A percentile compares a stretch with the other conserved stretches of the same genome.
Evolutionary conservation across 495 filamentous ascomycete genomes (phyloP).

Genomic region (Penicillium waksmanii): DNA sequence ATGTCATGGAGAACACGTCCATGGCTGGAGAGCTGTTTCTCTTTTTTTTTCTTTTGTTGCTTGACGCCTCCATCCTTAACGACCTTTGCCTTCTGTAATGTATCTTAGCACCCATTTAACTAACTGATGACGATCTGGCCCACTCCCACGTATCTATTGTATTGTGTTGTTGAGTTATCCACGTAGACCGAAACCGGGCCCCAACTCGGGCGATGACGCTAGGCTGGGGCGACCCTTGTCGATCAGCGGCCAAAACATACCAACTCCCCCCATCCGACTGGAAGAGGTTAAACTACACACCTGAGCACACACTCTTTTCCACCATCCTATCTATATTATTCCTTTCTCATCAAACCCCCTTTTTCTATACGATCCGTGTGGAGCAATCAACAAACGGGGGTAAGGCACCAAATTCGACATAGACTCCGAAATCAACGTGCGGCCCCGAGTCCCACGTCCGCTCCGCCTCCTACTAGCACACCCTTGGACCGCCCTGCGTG

Average conservation of each 20-base stretch:
- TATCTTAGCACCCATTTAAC: constrained; percentile 55
- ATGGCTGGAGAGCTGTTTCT: constrained; percentile 28
- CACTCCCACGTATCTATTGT: neutral
- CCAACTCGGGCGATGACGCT: constrained; percentile 25
- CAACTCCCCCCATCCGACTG: constrained; percentile 1
- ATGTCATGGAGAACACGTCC: constrained; percentile 30
- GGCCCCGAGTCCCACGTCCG: constrained; percentile 10
- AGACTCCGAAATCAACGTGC: constrained; percentile 10
- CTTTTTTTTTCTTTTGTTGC: constrained; percentile 9
- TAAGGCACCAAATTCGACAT: constrained; percentile 14
- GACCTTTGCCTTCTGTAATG: constrained; percentile 50
- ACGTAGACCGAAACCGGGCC: neutral
- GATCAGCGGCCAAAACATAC: constrained; percentile 29
- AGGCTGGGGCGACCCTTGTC: constrained; percentile 29
- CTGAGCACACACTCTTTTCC: neutral
- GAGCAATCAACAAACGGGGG: constrained; percentile 18
- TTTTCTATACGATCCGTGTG: constrained; percentile 2
- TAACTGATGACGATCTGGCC: constrained; percentile 37
- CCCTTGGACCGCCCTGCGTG: neutral
- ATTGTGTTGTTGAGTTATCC: neutral
- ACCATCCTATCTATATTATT: neutral
- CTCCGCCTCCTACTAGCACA: constrained; percentile 4
- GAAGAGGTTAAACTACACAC: neutral
- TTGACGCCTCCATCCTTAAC: constrained; percentile 38
- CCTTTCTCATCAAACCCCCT: neutral